phyloP scores from a whole-genome alignment of 768 basidiomycete genomes.

The Tephrocybe sp. region DNA sequence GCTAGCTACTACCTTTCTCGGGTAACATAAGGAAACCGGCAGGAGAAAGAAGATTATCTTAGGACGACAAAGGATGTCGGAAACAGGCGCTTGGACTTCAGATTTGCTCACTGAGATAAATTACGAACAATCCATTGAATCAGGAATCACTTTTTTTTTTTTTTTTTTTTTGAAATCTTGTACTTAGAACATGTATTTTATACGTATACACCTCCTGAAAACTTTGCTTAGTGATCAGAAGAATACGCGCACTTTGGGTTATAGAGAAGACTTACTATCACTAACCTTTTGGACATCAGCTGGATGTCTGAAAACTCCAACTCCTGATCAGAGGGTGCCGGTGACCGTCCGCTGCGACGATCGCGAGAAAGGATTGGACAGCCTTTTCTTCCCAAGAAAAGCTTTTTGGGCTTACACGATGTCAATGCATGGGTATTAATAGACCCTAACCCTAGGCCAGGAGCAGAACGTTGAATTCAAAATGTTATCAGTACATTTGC shows the following conservation, averaged over 20 bases:
- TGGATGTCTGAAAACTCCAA: too few species aligned
- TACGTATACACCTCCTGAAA: too few species aligned
- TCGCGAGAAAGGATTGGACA: background rate
- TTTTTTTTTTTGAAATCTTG: background rate
- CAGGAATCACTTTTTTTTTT: too few species aligned
- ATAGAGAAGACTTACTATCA: too few species aligned
- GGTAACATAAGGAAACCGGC: background rate
- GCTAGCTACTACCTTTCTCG: background rate
- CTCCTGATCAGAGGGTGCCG: too few species aligned
- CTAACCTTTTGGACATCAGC: too few species aligned
- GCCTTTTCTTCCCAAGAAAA: background rate
- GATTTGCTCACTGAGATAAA: conserved; percentile 44
- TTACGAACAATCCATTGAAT: background rate
- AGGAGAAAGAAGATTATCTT: conserved; percentile 58
- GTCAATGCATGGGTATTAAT: background rate
- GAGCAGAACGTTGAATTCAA: background rate
- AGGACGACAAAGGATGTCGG: conserved; percentile 56
- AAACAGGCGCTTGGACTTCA: conserved; percentile 61
- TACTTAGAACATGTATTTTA: background rate
- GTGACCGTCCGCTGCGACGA: too few species aligned
- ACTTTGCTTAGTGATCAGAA: too few species aligned
- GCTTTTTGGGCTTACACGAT: background rate
- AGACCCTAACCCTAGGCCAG: conserved; percentile 16
- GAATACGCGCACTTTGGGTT: too few species aligned
- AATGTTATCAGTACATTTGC: background rate